Percentiles rank a stretch among this genome's conserved stretches.
These are phyloP conservation scores for Nymphaea thermarum DNA, from an alignment of 164 flowering plant species.

Conservation along the genomic window DNA sequence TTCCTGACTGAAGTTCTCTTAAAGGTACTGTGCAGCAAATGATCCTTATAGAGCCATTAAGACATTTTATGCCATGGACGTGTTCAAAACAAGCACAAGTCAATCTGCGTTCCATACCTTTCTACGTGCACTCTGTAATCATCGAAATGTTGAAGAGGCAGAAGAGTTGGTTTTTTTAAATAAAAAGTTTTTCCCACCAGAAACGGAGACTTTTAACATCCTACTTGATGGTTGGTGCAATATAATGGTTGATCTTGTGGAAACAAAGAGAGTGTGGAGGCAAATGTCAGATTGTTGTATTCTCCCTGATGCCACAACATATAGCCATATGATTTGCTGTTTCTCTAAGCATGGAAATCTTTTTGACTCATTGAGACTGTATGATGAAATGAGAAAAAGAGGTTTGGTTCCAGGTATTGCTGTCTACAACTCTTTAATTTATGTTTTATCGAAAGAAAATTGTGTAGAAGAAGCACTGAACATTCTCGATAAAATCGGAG, in stretches of 20 bases:
- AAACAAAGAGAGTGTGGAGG: slow-evolving; percentile 93
- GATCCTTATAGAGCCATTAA: slow-evolving; percentile 49
- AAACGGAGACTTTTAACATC: slow-evolving; percentile 63
- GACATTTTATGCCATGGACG: slow-evolving; percentile 70
- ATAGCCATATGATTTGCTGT: slow-evolving; percentile 72
- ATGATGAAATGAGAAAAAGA: slow-evolving; percentile 76
- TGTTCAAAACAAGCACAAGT: slow-evolving; percentile 44
- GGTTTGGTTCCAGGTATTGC: slow-evolving; percentile 49
- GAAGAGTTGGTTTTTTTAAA: slow-evolving; percentile 71
- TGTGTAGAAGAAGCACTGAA: slow-evolving; percentile 71
- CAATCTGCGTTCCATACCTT: slow-evolving; percentile 39
- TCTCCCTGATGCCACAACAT: slow-evolving; percentile 52
- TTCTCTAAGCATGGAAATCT: slow-evolving; percentile 75
- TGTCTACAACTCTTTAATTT: slow-evolving; percentile 71
- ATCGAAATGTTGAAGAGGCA: slow-evolving; percentile 81
- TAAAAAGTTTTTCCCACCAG: slow-evolving; percentile 63
- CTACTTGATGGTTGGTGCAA: slow-evolving; percentile 87
- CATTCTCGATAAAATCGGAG: slow-evolving; percentile 44
- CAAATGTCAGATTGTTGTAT: slow-evolving; percentile 76
- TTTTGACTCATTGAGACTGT: slow-evolving; percentile 73
- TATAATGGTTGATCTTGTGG: slow-evolving; percentile 40
- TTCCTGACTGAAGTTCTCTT: not conserved
- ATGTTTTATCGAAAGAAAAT: slow-evolving; percentile 59
- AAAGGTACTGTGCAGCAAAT: slow-evolving; percentile 75
- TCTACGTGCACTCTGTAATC: slow-evolving; percentile 45